Evolutionary conservation across 2,329 filamentous ascomycete species (phyloP).

Genomic region (Conoideocrella luteorostrata): DNA sequence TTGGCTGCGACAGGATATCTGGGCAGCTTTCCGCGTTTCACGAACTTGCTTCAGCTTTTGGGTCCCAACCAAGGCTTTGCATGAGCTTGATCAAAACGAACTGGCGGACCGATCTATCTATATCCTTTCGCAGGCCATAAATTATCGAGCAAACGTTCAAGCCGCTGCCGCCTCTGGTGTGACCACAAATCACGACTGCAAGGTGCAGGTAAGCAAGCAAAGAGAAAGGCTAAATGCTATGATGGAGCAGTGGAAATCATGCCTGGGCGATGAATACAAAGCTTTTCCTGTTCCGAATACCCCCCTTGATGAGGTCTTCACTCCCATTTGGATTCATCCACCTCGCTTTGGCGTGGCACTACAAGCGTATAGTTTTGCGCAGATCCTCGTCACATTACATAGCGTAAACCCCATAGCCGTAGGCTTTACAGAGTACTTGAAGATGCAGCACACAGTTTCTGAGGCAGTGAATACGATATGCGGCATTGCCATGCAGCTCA

Average conservation of each 20-base stretch:
- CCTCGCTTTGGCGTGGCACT: constrained; percentile 40
- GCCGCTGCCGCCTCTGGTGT: constrained; percentile 36
- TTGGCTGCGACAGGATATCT: constrained; percentile 60
- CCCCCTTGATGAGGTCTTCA: constrained; percentile 26
- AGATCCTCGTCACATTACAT: constrained; percentile 36
- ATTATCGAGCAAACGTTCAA: constrained; percentile 11
- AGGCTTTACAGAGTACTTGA: constrained; percentile 36
- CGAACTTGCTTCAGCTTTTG: constrained; percentile 52
- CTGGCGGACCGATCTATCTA: constrained; percentile 48
- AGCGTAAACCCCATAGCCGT: constrained; percentile 14
- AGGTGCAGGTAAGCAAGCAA: no score
- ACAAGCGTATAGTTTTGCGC: constrained; percentile 45
- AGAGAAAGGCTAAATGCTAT: constrained; percentile 25
- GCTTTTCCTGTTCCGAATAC: constrained; percentile 27
- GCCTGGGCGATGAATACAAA: constrained; percentile 31
- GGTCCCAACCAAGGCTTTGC: constrained; percentile 43
- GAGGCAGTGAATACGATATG: constrained; percentile 30
- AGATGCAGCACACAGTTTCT: constrained; percentile 19
- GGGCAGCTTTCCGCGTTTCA: constrained; percentile 55
- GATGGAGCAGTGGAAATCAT: constrained; percentile 25
- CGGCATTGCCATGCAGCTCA: constrained; percentile 40
- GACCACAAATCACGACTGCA: no score
- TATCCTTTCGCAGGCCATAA: constrained; percentile 39
- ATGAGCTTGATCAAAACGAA: constrained; percentile 44
- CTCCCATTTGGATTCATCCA: constrained; percentile 43